Percentiles rank a stretch among this genome's conserved stretches.
Evolutionary conservation across 352 stramenopile species (phyloP).

Genomic region (Phytophthora melonis): DNA sequence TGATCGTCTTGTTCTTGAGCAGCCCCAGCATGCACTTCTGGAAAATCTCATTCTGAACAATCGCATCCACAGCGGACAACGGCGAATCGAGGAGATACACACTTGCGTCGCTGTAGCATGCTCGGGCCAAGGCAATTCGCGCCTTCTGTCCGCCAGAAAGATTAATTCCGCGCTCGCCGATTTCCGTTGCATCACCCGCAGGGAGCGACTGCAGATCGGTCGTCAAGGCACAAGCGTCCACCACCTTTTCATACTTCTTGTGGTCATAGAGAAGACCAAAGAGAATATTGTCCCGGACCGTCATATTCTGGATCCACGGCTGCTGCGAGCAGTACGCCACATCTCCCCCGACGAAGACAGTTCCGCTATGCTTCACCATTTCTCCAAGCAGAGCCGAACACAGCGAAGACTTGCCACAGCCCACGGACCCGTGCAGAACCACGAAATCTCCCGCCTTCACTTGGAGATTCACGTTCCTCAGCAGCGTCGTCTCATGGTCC

Average conservation of each 20-base stretch:
- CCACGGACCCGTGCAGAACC: conserved; percentile 92
- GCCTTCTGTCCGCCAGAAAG: conserved; percentile 71
- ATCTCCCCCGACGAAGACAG: conserved; percentile 50
- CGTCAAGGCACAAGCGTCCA: conserved; percentile 72
- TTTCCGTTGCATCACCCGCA: conserved; percentile 77
- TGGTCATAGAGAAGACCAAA: conserved; percentile 83
- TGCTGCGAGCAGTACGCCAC: conserved; percentile 90
- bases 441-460: conserved; percentile 86
- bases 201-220: conserved; percentile 76
- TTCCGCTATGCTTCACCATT: conserved; percentile 77
- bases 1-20: conserved; percentile 63
- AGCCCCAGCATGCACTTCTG: conserved; percentile 67
- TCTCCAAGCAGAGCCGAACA: conserved; percentile 76
- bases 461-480: conserved; percentile 75
- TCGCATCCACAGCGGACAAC: conserved; percentile 54
- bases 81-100: conserved; percentile 61
- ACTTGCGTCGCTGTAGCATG: conserved; percentile 63
- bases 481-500: conserved; percentile 30
- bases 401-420: conserved; percentile 90
- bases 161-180: conserved; percentile 73
- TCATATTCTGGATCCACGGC: conserved; percentile 92
- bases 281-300: conserved; percentile 89
- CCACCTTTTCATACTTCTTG: conserved; percentile 63
- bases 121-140: conserved; percentile 65
- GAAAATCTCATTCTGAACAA: conserved; percentile 84